Conservation (phyloP, 1,139 yeast species). For the Yarrowia galli region DNA sequence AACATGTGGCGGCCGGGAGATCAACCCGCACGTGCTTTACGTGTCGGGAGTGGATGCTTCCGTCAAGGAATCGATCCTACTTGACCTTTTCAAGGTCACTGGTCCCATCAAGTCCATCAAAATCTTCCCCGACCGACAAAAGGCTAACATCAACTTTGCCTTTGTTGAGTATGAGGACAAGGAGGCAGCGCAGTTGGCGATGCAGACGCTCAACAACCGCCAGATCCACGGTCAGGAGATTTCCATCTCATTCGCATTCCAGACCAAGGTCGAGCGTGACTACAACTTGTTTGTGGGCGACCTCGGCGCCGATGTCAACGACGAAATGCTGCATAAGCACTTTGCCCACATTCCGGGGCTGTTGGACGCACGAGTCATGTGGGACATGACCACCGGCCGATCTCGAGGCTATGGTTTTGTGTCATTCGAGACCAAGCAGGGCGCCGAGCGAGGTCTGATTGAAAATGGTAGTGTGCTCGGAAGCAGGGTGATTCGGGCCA, state of each 20-base stretch:
- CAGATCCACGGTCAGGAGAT: conserved; percentile 54
- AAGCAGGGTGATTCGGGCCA: conserved; percentile 80
- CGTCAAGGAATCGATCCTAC: conserved; percentile 67
- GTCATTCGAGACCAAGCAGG: conserved; percentile 69
- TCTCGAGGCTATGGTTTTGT: conserved; percentile 94
- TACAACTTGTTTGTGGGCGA: conserved; percentile 88
- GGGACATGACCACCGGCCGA: conserved; percentile 95
- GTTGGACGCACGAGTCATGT: conserved; percentile 91
- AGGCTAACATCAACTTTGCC: conserved; percentile 75
- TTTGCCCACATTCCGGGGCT: conserved; percentile 69
- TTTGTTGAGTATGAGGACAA: conserved; percentile 75
- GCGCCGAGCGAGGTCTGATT: conserved; percentile 77
- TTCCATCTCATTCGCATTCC: conserved; percentile 83
- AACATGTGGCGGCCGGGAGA: conserved; percentile 79
- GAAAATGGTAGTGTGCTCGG: conserved; percentile 73
- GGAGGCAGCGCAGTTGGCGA: conserved; percentile 67
- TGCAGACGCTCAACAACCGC: conserved; percentile 65
- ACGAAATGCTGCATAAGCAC: conserved; percentile 67
- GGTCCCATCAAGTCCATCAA: conserved; percentile 60
- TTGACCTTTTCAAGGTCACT: conserved; percentile 66
- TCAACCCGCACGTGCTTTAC: conserved; percentile 73
- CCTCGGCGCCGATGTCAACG: conserved; percentile 81
- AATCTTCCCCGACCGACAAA: conserved; percentile 74
- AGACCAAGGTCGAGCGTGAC: conserved; percentile 60
- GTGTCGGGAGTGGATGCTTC: conserved; percentile 77